phyloP scores from a whole-genome alignment of 2,329 filamentous ascomycete species.

The Coniosporium tulheliwenetii region DNA sequence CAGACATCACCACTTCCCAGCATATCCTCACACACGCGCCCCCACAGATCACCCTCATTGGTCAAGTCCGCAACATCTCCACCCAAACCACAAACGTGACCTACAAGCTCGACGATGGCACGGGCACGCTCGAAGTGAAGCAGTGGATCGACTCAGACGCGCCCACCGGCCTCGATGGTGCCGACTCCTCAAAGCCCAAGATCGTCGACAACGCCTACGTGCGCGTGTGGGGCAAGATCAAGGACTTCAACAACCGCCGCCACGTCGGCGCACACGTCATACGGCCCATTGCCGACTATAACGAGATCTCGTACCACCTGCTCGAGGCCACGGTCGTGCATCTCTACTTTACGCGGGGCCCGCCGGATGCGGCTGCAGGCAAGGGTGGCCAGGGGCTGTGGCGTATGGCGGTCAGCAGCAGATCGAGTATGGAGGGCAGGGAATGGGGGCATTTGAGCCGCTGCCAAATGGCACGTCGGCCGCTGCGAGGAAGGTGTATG shows the following conservation, averaged over 20 bases:
- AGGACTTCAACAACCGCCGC: slow-evolving; percentile 68
- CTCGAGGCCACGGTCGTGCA: slow-evolving; percentile 84
- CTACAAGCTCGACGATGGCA: slow-evolving; percentile 90
- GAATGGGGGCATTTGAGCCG: slow-evolving; percentile 13
- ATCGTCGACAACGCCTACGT: slow-evolving; percentile 66
- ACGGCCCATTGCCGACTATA: slow-evolving; percentile 65
- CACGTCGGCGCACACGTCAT: slow-evolving; percentile 71
- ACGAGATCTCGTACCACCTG: slow-evolving; percentile 86
- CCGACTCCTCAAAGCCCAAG: slow-evolving; percentile 32
- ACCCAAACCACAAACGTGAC: slow-evolving; percentile 83
- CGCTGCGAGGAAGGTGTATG: slow-evolving; percentile 54
- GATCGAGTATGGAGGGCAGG: slow-evolving; percentile 18
- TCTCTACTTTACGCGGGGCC: slow-evolving; percentile 63
- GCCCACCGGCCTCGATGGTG: slow-evolving; percentile 28
- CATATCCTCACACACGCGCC: no score
- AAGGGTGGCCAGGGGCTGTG: slow-evolving; percentile 26
- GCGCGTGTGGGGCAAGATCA: slow-evolving; percentile 71
- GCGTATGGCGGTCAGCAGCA: slow-evolving; percentile 2
- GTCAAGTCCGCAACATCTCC: slow-evolving; percentile 76
- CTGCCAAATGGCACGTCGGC: slow-evolving; percentile 34
- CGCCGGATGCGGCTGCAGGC: slow-evolving; percentile 31
- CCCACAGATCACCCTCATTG: slow-evolving; percentile 69
- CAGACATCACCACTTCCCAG: not conserved
- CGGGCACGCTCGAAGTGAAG: slow-evolving; percentile 80
- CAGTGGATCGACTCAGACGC: slow-evolving; percentile 59